Base-by-base conservation (phyloP, 1,139 yeast species). In the Pichia inconspicua region DNA sequence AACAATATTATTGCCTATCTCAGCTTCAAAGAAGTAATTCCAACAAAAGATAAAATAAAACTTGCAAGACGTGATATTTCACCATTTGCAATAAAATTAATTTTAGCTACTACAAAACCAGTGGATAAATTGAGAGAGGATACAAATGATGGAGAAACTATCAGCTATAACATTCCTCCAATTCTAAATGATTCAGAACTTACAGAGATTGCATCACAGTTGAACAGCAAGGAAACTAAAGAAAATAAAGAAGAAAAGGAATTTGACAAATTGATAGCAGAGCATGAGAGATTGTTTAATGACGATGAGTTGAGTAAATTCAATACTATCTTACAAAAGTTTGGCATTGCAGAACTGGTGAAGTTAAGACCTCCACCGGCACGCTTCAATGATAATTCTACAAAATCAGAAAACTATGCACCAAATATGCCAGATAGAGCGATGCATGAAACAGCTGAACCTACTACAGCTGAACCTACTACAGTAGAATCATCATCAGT, bases 31-130 rank as follows among this genome's bases (percentile, higher is more conserved):
- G 40, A 37, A 5, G 22, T 22, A 19, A 39, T 46, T 5, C 50
- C 50, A 48, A 47, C 50, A 5, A 55, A 60, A 41, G 64, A 61
- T 39, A 65, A 65, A 37, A 45, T 57, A 2, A 60, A 53, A 42
- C 62, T 64, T 44, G 68, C 69, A 7, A 55, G 66, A 42, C 55
- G 66, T 42, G 69, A 65, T 47, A 59, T 65, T 10, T 54, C 63
- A 9, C 66, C 67, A 2, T 56, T 54, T 44, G 61, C 65, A 34
- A 47, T 51, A 19, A 58, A 58, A 35, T 28, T 61, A 4, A 40
- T 61, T 5, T 28, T 41, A 2, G 51, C 43, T 5, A 52, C 58
- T 2, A 47, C 46, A 6, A 45, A 44, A 15, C 25, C 55, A 4
- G 37, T 62, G 5, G 58, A 54, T 2, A 40, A 39, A 4, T 37